Percentiles rank a stretch among this genome's conserved stretches.
phyloP scores from a whole-genome alignment of 1,139 yeast species.

The Saccharomyces hybrid region DNA sequence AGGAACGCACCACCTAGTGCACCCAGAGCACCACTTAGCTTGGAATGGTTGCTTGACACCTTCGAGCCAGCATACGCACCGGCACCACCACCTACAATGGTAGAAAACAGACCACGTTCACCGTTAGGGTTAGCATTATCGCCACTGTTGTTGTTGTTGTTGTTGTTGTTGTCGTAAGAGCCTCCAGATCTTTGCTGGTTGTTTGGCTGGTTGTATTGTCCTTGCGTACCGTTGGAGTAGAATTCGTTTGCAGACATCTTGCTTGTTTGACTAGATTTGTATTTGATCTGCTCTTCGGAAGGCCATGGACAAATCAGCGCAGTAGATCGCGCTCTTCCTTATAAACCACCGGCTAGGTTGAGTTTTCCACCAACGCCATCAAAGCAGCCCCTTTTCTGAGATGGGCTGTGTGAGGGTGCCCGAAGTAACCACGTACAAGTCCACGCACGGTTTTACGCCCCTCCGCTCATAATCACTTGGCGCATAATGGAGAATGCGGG shows the following conservation, averaged over 20 bases:
- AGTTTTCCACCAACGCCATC: neutral
- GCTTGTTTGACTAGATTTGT: no score
- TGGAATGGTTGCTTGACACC: constrained; percentile 41
- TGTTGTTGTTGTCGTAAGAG: neutral
- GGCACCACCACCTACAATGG: constrained; percentile 53
- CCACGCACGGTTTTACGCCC: neutral
- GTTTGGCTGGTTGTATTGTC: constrained; percentile 29
- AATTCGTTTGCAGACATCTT: constrained; percentile 58
- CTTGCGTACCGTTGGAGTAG: constrained; percentile 44
- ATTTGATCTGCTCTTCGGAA: neutral
- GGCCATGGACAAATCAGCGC: no score
- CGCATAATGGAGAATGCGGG: neutral
- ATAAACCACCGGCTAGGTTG: neutral
- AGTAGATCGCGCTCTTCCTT: neutral
- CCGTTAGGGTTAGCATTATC: constrained; percentile 30
- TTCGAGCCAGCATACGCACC: constrained; percentile 44
- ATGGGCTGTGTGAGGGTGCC: neutral
- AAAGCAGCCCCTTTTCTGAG: neutral
- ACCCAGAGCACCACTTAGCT: constrained; percentile 49
- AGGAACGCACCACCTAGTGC: constrained; percentile 55
- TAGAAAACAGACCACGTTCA: constrained; percentile 51
- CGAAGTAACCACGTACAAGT: neutral
- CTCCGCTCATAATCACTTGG: neutral
- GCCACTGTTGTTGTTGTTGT: neutral
- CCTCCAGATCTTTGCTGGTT: constrained; percentile 23